Evolutionary conservation across 805 yeast genomes (phyloP).

Genomic region (Ogataea naganishii): DNA sequence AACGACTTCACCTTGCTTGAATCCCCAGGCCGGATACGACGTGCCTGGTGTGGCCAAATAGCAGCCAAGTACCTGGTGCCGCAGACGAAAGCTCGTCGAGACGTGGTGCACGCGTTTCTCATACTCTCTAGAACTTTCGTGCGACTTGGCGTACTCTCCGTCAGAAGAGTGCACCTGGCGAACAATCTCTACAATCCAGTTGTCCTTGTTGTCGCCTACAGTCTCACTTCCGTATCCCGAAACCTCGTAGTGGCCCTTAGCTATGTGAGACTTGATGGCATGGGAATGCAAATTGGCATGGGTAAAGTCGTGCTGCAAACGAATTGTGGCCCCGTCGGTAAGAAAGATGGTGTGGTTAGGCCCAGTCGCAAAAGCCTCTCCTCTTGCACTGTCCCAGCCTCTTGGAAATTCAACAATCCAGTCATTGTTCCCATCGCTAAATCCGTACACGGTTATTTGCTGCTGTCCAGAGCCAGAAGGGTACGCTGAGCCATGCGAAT

Average conservation of each 20-base stretch:
- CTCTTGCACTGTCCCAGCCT: constrained; percentile 15
- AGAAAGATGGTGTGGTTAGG: constrained; percentile 35
- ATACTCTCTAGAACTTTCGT: constrained; percentile 35
- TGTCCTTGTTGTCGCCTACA: constrained; percentile 64
- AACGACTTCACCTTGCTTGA: constrained; percentile 86
- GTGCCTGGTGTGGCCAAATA: constrained; percentile 80
- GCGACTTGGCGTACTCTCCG: constrained; percentile 11
- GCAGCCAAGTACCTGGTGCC: constrained; percentile 62
- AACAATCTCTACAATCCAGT: constrained; percentile 67
- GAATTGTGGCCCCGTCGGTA: constrained; percentile 49
- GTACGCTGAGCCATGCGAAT: constrained; percentile 76
- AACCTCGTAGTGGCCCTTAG: constrained; percentile 44
- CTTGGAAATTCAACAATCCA: constrained; percentile 43
- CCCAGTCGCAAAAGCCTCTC: constrained; percentile 22
- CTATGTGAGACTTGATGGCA: constrained; percentile 52
- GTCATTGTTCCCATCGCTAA: constrained; percentile 76
- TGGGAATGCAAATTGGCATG: constrained; percentile 68
- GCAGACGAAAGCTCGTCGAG: constrained; percentile 74
- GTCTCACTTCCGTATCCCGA: constrained; percentile 64
- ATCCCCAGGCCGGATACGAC: constrained; percentile 92
- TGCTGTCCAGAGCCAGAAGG: constrained; percentile 94
- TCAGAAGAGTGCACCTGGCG: constrained; percentile 36
- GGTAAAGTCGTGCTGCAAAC: constrained; percentile 57
- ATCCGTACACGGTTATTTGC: constrained; percentile 94
- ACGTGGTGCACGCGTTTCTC: constrained; percentile 59